Evolutionary conservation across 495 filamentous ascomycete genomes (phyloP), one percentile per base, ranked within the genome.

Genomic region (Staphylotrichum tortipilum): DNA sequence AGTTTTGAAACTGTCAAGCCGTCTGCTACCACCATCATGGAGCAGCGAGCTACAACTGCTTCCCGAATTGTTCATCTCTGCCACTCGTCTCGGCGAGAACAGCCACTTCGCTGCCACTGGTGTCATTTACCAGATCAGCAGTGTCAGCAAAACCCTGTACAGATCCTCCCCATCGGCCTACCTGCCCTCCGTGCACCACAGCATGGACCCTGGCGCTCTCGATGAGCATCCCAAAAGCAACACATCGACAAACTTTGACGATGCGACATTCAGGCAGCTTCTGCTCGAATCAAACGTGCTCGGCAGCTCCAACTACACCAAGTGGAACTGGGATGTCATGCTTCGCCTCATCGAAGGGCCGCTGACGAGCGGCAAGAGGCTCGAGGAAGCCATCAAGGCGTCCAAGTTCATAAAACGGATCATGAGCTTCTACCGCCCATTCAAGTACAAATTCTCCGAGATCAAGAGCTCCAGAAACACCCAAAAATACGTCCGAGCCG

Each of bases 311-410:
- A 95, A 94, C 51, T 94, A 82, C 62, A 71, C 79, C 17, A 98
- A 98, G 60, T 98, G 92, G 92, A 88, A 92, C 56, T 98, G 92
- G 92, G 86, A 94, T 55, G 70, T 94, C 22, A 87, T 98, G 35
- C 78, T 87, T 47, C 81, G 83, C 56, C 80, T 97, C 29, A 89
- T 98, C 37, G 94, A 98, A 62, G 94, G 94, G 0, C 92, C 92
- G 4, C 66, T 98, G 31, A 81, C 85, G n/a, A 95, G 91, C 57
- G 79, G 89, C 6, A 95, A 94, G 63, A 78, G 92, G 35, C 76
- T 97, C 9, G 88, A 95, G 56, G 94, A 98, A 63, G 90, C 91
- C 3, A 88, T 96, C 61, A 94, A 91, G 63, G 86, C 81, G 19
- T 90, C 88, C 7, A 97, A 95, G 57, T 97, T 97, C 61, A 81